Conservation (phyloP, 768 basidiomycete genomes). For the Strobilomyces echinocephalus region DNA sequence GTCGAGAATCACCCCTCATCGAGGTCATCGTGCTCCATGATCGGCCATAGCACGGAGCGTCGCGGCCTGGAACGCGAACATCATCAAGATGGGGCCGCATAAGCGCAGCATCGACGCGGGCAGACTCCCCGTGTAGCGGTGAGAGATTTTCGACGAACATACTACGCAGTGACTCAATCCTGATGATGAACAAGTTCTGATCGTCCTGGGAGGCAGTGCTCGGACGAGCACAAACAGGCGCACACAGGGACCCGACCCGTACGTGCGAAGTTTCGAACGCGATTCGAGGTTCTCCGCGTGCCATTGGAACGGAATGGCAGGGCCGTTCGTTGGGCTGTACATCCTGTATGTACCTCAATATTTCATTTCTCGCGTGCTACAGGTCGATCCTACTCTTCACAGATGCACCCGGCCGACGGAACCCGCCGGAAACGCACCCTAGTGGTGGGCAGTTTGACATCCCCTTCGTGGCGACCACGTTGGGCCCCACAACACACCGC, state of each 20-base stretch:
- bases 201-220: neutral
- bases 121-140: neutral
- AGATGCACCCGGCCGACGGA: too few relatives aligned
- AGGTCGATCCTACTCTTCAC: too few relatives aligned
- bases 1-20: too few relatives aligned
- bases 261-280: too few relatives aligned
- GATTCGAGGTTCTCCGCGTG: too few relatives aligned
- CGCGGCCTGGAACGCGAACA: neutral
- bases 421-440: too few relatives aligned
- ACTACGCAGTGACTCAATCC: too few relatives aligned
- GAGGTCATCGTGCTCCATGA: neutral
- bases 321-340: too few relatives aligned
- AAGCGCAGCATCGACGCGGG: conserved; percentile 9
- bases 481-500: neutral
- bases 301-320: too few relatives aligned
- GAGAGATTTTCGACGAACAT: neutral
- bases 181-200: neutral
- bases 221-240: neutral
- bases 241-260: neutral
- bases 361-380: too few relatives aligned
- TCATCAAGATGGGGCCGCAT: neutral
- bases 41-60: neutral
- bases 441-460: too few relatives aligned
- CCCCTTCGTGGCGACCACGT: conserved; percentile 7
- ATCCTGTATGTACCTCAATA: too few relatives aligned